Conservation (phyloP, 139 green algal species). For the Tetradesmus obliquus region DNA sequence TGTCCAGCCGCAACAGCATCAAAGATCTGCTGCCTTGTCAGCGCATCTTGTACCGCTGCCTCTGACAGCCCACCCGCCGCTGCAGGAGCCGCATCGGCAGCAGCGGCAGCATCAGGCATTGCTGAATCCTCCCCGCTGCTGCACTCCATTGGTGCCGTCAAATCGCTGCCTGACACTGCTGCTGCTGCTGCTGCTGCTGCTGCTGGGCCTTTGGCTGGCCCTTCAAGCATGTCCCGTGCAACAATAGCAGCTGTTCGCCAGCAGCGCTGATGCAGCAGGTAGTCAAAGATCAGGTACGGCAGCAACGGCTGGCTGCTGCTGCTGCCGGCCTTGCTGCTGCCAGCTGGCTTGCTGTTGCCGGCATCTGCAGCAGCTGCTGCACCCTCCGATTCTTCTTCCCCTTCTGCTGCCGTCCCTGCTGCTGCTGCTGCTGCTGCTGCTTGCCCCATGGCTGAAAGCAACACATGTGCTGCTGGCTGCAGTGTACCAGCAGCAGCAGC, state of each 20-base stretch:
- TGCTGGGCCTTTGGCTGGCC: not conserved
- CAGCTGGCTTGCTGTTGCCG: constrained; percentile 17
- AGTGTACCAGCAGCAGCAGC: not conserved
- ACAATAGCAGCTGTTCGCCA: constrained; percentile 68
- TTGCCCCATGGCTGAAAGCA: not conserved
- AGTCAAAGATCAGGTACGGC: constrained; percentile 67
- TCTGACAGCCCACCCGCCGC: constrained; percentile 36
- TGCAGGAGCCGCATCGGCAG: constrained; percentile 20
- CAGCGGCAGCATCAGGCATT: not conserved
- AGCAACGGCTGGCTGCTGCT: constrained; percentile 30
- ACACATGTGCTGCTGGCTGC: constrained; percentile 13
- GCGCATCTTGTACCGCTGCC: constrained; percentile 21
- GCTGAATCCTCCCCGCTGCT: not conserved
- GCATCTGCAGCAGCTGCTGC: not conserved
- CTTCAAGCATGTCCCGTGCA: constrained; percentile 69
- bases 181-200: constrained; percentile 35
- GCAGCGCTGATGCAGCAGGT: constrained; percentile 69
- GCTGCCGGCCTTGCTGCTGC: not conserved
- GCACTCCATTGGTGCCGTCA: not conserved
- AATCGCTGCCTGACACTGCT: not conserved
- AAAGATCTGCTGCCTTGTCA: constrained; percentile 52
- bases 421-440: constrained; percentile 4
- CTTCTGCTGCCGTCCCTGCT: constrained; percentile 38
- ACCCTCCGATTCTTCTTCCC: not conserved
- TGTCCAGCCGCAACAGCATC: constrained; percentile 50